Evolutionary conservation across 192 early-diverging fungal genomes (phyloP).

Genomic region (Paraglomus occultum): DNA sequence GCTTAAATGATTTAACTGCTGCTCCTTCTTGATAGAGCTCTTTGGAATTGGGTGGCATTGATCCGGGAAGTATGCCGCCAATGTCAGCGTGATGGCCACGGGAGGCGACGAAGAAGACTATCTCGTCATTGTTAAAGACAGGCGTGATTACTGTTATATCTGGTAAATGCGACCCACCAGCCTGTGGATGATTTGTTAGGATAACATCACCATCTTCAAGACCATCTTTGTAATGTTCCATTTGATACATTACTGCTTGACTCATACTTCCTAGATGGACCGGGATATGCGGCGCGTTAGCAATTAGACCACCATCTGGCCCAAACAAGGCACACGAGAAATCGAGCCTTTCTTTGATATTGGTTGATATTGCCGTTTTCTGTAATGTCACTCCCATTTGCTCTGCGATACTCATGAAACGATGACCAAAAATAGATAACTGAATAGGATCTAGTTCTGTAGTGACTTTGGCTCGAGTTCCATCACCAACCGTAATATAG

Average conservation of each 20-base stretch:
- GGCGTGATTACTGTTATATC: constrained; percentile 97
- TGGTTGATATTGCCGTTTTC: constrained; percentile 93
- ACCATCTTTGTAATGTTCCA: constrained; percentile 62
- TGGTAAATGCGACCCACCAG: constrained; percentile 93
- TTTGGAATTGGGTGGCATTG: constrained; percentile 92
- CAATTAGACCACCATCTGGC: constrained; percentile 77
- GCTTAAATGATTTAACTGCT: constrained; percentile 81
- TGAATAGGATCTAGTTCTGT: constrained; percentile 83
- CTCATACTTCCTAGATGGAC: constrained; percentile 94
- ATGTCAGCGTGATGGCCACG: constrained; percentile 95
- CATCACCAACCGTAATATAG: constrained; percentile 51
- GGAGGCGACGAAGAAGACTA: constrained; percentile 94
- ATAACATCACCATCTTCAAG: constrained; percentile 92
- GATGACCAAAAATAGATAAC: constrained; percentile 88
- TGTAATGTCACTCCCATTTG: constrained; percentile 96
- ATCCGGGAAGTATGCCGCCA: constrained; percentile 78
- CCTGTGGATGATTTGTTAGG: constrained; percentile 93
- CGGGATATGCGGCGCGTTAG: constrained; percentile 87
- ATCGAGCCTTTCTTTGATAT: constrained; percentile 98
- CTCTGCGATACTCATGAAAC: constrained; percentile 98
- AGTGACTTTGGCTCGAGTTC: constrained; percentile 39
- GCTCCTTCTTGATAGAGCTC: constrained; percentile 96
- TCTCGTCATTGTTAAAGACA: constrained; percentile 74
- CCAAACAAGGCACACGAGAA: constrained; percentile 98
- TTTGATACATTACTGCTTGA: constrained; percentile 91